Evolutionary conservation across 1,284 basidiomycete genomes (phyloP).

Genomic region (Termitomyces sp.): DNA sequence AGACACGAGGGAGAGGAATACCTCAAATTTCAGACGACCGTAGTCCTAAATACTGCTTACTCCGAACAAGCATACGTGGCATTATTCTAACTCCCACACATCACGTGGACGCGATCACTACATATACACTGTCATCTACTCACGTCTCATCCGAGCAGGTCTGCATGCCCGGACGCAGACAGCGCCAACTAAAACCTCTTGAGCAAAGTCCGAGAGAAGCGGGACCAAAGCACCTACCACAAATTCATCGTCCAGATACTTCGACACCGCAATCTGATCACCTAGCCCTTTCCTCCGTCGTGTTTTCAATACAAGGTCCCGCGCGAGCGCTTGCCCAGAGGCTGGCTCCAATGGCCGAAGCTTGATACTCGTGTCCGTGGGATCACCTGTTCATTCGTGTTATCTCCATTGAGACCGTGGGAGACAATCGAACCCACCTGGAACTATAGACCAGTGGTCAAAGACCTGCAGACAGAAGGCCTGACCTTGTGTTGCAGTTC

Average conservation of each 20-base stretch:
- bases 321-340: conserved; percentile 85
- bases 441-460: conserved; percentile 98
- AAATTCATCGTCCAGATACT: conserved; percentile 93
- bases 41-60: conserved; percentile 30
- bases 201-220: not conserved
- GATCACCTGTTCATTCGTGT: conserved; percentile 63
- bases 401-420: conserved; percentile 20
- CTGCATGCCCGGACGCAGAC: conserved; percentile 86
- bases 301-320: conserved; percentile 95
- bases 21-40: conserved; percentile 20
- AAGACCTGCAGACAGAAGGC: conserved; percentile 96
- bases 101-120: conserved; percentile 23
- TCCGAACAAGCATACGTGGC: conserved; percentile 36
- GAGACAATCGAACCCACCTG: conserved; percentile 49
- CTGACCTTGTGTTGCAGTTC: conserved; percentile 96
- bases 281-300: conserved; percentile 92
- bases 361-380: conserved; percentile 93
- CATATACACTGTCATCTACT: conserved; percentile 15
- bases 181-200: conserved; percentile 61
- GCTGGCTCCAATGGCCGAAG: conserved; percentile 96
- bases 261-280: conserved; percentile 90
- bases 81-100: conserved; percentile 26
- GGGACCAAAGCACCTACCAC: conserved; percentile 50
- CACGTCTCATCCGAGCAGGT: conserved; percentile 61
- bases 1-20: conserved; percentile 30